Conservation (phyloP, 257 asterid species). For the Solanum neorickii region DNA sequence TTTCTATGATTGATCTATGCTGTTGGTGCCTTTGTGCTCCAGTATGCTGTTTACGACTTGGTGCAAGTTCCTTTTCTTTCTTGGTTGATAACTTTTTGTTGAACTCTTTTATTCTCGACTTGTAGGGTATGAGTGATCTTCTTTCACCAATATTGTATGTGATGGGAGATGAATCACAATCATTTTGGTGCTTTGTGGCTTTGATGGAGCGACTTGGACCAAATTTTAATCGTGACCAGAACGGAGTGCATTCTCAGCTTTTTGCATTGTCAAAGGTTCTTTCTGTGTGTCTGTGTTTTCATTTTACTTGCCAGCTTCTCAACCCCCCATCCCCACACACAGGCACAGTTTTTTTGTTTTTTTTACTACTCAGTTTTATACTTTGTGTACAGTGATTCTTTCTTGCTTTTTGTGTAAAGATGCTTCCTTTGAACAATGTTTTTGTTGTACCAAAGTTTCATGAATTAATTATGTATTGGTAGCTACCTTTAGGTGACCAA, state of each 20-base stretch:
- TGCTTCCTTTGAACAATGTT: neutral
- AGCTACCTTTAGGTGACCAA: neutral
- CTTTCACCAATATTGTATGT: constrained; percentile 86
- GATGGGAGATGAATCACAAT: constrained; percentile 79
- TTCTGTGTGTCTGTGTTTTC: neutral
- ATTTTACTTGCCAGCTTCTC: neutral
- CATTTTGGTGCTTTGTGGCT: constrained; percentile 92
- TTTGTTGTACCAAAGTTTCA: neutral
- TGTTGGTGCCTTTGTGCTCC: neutral
- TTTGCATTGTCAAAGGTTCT: constrained; percentile 89
- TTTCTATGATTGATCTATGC: neutral
- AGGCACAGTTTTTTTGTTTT: neutral
- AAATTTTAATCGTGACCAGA: constrained; percentile 95
- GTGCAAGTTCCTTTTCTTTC: neutral
- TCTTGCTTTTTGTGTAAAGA: neutral
- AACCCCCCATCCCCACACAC: neutral
- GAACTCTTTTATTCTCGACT: neutral
- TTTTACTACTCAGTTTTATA: neutral
- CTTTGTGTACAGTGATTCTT: neutral
- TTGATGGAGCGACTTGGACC: constrained; percentile 99
- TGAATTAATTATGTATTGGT: neutral
- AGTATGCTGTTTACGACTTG: neutral
- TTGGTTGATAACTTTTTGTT: constrained; percentile 4
- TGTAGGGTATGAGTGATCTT: constrained; percentile 99
- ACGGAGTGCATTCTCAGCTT: constrained; percentile 97